Conservation (phyloP, 176 grass and related monocot genomes). For the Rhynchospora tenuis region DNA sequence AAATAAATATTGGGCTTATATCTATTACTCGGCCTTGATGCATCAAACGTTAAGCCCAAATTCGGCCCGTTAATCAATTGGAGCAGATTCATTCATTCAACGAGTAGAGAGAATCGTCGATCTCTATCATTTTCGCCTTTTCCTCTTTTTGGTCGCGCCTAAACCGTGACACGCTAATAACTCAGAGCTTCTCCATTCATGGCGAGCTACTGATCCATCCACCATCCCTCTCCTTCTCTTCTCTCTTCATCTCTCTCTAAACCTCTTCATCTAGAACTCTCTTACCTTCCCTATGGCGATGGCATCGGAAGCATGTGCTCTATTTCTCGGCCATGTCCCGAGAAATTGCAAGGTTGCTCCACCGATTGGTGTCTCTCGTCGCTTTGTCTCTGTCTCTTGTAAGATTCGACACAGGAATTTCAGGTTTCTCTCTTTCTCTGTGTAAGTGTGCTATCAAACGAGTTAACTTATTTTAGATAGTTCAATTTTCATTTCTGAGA, state of each 20-base stretch:
- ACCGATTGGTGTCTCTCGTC: not conserved
- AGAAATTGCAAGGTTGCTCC: not conserved
- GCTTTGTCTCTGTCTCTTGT: conserved; percentile 23
- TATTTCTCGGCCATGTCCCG: conserved; percentile 20
- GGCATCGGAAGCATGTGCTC: conserved; percentile 27
- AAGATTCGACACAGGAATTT: conserved; percentile 35
- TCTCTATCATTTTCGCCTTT: not conserved
- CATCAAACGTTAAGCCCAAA: not conserved
- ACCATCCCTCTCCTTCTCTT: not conserved
- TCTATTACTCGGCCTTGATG: not conserved
- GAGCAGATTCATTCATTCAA: not conserved
- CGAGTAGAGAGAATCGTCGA: not conserved
- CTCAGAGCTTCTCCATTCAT: not conserved
- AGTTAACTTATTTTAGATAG: not conserved
- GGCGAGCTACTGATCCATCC: not conserved
- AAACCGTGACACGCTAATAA: not conserved
- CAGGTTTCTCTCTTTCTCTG: conserved; percentile 32
- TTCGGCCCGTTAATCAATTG: not conserved
- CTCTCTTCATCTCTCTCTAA: not conserved
- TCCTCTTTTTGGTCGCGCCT: not conserved
- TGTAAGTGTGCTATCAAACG: not conserved
- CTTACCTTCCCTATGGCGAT: conserved; percentile 15
- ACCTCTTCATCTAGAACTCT: not conserved
- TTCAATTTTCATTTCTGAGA: not conserved
- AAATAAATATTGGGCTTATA: not conserved